Base-by-base conservation (phyloP, 768 basidiomycete species). In the Podaxis mareebaensis region DNA sequence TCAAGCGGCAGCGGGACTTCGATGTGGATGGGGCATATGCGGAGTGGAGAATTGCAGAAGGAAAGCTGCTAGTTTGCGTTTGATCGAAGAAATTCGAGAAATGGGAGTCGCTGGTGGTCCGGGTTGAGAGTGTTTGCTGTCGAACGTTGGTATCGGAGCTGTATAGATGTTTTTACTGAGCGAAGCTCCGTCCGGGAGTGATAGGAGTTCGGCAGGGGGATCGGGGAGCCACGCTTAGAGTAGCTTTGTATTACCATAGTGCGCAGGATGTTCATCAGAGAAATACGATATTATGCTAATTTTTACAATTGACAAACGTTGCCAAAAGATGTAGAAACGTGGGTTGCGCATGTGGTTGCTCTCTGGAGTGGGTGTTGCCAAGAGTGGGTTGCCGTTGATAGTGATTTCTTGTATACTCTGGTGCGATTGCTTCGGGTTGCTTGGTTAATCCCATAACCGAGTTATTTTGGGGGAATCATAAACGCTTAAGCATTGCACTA, bases 1-100 rank as follows among this genome's bases (percentile, higher is more conserved):
- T 91, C 40, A 90, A 90, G 67, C 80, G 84, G 48, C 79, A 83
- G 68, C 76, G 85, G 4, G 78, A 80, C 42, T 78, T 92, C 15
- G 80, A 89, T 61, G 83, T 91, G 0, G 88, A 90, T 24, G 71
- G 68, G 2, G 90, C 90, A 0, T 76, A 70, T 52, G 90, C 89
- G 6, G 86, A 91, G 71, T 93, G 91, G 91, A 79, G 77, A 38
- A 79, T 90, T 22, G 82, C 75, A 5, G 83, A 88, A 52, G 78
- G 75, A 7, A 64, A 74, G 51, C 70, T 92, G 56, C 71, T 85
- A 4, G 68, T 91, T 13, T 69, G 74, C 54, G 80, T 73, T 7
- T 81, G 66, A 74, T 44, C 30, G 36, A 60, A 24, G 22, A 46
- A n/a, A 12, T 24, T n/a, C 42, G 11, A 12, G 26, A 33, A 28